Evolutionary conservation across 2,329 filamentous ascomycete species (phyloP).

Genomic region (Aspergillus unguis): DNA sequence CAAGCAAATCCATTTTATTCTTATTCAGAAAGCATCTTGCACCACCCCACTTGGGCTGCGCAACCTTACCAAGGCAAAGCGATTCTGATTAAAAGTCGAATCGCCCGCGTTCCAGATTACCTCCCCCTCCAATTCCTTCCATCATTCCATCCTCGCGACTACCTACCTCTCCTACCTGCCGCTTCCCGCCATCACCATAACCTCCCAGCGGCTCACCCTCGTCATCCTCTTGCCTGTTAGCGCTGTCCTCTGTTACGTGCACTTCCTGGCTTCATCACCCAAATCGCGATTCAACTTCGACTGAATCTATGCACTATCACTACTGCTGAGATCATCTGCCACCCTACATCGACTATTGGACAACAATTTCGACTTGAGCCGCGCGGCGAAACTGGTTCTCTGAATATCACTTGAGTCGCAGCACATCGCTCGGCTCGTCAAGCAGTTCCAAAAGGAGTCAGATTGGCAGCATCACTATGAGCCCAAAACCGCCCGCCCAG

Average conservation of each 20-base stretch:
- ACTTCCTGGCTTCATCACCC: background rate
- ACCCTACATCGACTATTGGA: background rate
- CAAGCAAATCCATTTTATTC: constrained; percentile 16
- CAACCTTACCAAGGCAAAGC: constrained; percentile 16
- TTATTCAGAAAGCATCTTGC: constrained; percentile 19
- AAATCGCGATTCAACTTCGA: background rate
- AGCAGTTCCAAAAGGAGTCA: constrained; percentile 1
- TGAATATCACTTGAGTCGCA: constrained; percentile 1
- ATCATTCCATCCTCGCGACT: constrained; percentile 9
- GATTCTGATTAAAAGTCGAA: constrained; percentile 19
- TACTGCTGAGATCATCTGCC: background rate
- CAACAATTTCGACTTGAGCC: background rate
- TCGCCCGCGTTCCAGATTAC: constrained; percentile 15
- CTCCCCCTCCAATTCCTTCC: constrained; percentile 4
- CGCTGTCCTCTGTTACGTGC: background rate
- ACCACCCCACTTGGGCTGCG: constrained; percentile 21
- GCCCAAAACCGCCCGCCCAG: constrained; percentile 43
- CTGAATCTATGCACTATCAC: background rate
- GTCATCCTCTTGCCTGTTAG: background rate
- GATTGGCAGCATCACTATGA: constrained; percentile 28
- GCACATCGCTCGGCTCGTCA: constrained; percentile 1
- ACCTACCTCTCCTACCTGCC: background rate
- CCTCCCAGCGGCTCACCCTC: background rate
- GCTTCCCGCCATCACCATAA: constrained; percentile 1
- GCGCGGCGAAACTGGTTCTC: background rate